Conservation (phyloP, 371 early-diverging fungal species). For the Haplosporangium sp. region DNA sequence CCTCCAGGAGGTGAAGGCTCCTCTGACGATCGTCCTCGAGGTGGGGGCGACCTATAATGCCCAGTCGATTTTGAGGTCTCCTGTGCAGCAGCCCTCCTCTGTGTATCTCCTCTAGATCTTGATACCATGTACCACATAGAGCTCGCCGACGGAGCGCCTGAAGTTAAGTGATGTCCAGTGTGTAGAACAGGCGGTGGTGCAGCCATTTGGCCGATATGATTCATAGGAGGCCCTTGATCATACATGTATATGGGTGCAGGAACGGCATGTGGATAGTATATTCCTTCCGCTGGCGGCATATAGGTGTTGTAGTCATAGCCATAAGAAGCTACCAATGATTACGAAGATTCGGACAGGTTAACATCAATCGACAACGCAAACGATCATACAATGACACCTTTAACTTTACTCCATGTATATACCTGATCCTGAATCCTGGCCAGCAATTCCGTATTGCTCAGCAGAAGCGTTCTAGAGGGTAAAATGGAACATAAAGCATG, state of each 20-base stretch:
- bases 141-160: not conserved
- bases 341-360: not conserved
- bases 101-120: not conserved
- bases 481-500: too few species aligned
- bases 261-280: slow-evolving; percentile 14
- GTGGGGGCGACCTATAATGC: not conserved
- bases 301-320: slow-evolving; percentile 12
- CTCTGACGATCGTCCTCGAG: slow-evolving; percentile 5
- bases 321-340: slow-evolving; percentile 1
- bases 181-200: too few species aligned
- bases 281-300: slow-evolving; percentile 15
- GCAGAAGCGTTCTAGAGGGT: too few species aligned
- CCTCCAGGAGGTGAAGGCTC: not conserved
- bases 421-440: not conserved
- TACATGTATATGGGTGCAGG: slow-evolving; percentile 20
- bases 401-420: not conserved
- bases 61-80: not conserved
- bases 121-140: slow-evolving; percentile 8
- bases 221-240: slow-evolving; percentile 8
- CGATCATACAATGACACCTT: too few species aligned
- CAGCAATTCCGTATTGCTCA: too few species aligned
- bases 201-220: too few species aligned
- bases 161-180: not conserved
- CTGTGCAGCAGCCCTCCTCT: not conserved
- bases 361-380: too few species aligned